Evolutionary conservation across 1,284 basidiomycete genomes (phyloP).

Genomic region (Tylopilus sp.): DNA sequence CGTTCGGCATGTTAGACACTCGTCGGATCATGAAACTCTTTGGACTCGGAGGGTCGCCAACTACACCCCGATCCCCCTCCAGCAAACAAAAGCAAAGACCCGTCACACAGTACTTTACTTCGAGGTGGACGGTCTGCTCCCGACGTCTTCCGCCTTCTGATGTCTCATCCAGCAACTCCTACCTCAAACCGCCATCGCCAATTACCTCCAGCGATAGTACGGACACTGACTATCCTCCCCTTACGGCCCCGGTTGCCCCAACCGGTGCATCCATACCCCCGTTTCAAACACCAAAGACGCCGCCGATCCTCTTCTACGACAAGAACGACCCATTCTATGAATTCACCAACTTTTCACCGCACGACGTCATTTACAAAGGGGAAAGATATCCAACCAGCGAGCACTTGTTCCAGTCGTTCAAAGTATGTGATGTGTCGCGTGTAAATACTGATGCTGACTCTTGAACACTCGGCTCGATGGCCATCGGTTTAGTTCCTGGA

Average conservation of each 20-base stretch:
- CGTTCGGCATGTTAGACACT: conserved; percentile 33
- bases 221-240: conserved; percentile 30
- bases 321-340: conserved; percentile 59
- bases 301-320: conserved; percentile 53
- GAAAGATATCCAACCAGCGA: conserved; percentile 63
- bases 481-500: conserved; percentile 45
- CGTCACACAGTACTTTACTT: conserved; percentile 25
- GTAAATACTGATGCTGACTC: not conserved
- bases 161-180: conserved; percentile 12
- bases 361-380: conserved; percentile 51
- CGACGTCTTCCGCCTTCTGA: conserved; percentile 3
- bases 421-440: conserved; percentile 36
- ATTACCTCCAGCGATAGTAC: conserved; percentile 5
- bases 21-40: conserved; percentile 35
- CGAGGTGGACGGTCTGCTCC: conserved; percentile 16
- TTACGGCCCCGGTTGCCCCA: conserved; percentile 31
- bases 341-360: conserved; percentile 64
- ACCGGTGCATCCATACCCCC: conserved; percentile 30
- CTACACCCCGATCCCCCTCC: conserved; percentile 22
- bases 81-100: conserved; percentile 22
- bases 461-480: not conserved
- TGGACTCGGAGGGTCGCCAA: conserved; percentile 30
- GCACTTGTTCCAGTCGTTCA: conserved; percentile 65
- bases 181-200: conserved; percentile 15
- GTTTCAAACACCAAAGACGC: conserved; percentile 27